Evolutionary conservation across 2,329 filamentous ascomycete species (phyloP), one percentile per base, ranked within the genome.

Genomic region (Diplodia sapinea): DNA sequence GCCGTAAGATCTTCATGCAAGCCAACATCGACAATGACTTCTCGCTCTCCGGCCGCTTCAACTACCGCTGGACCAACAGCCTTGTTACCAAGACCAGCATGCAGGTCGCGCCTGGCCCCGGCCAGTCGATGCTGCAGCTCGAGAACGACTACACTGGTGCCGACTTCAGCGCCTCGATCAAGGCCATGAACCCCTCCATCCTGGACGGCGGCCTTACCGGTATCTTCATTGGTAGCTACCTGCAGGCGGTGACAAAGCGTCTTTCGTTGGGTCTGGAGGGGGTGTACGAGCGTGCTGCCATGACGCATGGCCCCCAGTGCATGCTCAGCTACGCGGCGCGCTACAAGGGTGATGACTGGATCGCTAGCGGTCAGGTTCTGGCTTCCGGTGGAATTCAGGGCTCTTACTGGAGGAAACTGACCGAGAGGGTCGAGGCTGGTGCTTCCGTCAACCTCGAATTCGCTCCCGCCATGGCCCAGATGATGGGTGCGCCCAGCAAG

Each of bases 351-450:
- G 85, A 88, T 66, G 94, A 97, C 78, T 99, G 94, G 94, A 90
- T 97, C 77, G 94, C 91, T 65, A 96, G 91, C 71, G 92, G 91
- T 71, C 94, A 97, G 82, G 84, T 97, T 67, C 89, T 96, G 78
- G 91, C 92, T 50, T 92, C 94, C 80, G 94, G 95, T 69, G 92
- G 90, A 70, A 82, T 99, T 71, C 94, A 91, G 79, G 90, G 93
- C 54, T 94, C 93, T 40, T 99, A 95, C 88, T 99, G 95, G 95
- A 89, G 91, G 79, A 90, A 87, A 76, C 82, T 99, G 73, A 95
- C 93, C 29, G 95, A 98, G 72, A 95, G 94, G 82, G 93, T 99
- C 38, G 94, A 98, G 84, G 94, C 93, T 70, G 95, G 95, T 81
- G 92, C 96, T 73, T 94, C 98, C 75, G 89, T 96, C 85, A 96